Conservation (phyloP, 306 rosid species). For the Cucumis hystrix region DNA sequence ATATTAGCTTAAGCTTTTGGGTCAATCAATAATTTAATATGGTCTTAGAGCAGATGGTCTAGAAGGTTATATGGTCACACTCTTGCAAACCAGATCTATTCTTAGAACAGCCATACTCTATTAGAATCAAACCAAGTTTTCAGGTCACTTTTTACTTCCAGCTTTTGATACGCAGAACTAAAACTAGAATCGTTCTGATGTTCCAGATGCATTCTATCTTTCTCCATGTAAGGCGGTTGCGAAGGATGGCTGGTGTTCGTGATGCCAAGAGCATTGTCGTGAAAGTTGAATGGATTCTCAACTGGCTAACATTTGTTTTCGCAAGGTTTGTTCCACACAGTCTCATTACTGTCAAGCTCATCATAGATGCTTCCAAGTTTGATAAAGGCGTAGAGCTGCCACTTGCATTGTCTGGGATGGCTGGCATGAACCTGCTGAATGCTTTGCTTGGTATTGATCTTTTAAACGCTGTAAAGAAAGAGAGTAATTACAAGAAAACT, state of each 20-base stretch:
- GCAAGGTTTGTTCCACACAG: slow-evolving; percentile 57
- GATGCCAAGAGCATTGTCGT: slow-evolving; percentile 30
- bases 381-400: slow-evolving; percentile 76
- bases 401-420: slow-evolving; percentile 75
- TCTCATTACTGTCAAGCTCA: slow-evolving; percentile 71
- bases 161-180: slow-evolving; percentile 1
- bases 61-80: no score
- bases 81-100: not conserved
- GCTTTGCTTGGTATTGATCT: slow-evolving; percentile 78
- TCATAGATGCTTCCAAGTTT: slow-evolving; percentile 60
- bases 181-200: slow-evolving; percentile 15
- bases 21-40: no score
- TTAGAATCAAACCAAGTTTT: not conserved
- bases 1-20: no score
- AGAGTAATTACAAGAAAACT: slow-evolving; percentile 20
- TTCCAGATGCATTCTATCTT: slow-evolving; percentile 82
- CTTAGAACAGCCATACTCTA: not conserved
- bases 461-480: slow-evolving; percentile 57
- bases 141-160: not conserved
- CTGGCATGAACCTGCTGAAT: slow-evolving; percentile 80
- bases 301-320: slow-evolving; percentile 54
- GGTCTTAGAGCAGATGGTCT: no score
- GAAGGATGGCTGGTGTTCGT: slow-evolving; percentile 72
- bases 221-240: slow-evolving; percentile 61
- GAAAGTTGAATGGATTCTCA: slow-evolving; percentile 76